A percentile compares a stretch with the other conserved stretches of the same genome.
phyloP scores from a whole-genome alignment of 177 flowering plant species.

The Tripterygium wilfordii region DNA sequence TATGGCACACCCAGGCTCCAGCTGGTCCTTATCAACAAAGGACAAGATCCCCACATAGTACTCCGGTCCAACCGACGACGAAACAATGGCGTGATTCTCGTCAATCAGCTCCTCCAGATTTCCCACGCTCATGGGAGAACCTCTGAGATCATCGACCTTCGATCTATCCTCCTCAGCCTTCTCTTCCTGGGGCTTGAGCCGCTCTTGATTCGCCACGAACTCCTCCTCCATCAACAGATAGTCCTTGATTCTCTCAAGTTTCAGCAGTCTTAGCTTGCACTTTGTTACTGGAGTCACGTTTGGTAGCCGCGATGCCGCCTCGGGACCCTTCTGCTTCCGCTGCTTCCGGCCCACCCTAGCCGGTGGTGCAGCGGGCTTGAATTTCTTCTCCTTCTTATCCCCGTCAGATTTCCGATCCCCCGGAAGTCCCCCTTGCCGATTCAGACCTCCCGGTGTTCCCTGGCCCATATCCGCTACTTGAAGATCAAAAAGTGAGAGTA shows the following conservation, averaged over 20 bases:
- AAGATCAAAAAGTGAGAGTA: too few species aligned
- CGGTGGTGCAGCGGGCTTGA: constrained; percentile 54
- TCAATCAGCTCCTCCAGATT: constrained; percentile 63
- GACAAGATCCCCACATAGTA: constrained; percentile 71
- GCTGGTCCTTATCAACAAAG: constrained; percentile 75
- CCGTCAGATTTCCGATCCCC: constrained; percentile 41
- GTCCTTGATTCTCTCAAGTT: constrained; percentile 55
- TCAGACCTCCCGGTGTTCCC: constrained; percentile 43
- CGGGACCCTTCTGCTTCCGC: constrained; percentile 52
- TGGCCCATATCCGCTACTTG: constrained; percentile 38
- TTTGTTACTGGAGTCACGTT: constrained; percentile 46
- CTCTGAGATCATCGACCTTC: constrained; percentile 64
- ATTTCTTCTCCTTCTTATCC: constrained; percentile 55
- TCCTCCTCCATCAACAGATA: constrained; percentile 67
- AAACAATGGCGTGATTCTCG: constrained; percentile 74
- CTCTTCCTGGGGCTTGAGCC: constrained; percentile 67
- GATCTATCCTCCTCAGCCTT: constrained; percentile 60
- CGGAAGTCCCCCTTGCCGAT: constrained; percentile 31
- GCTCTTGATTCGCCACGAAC: constrained; percentile 58
- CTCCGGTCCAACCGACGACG: constrained; percentile 79
- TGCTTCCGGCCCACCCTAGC: constrained; percentile 58
- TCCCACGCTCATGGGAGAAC: constrained; percentile 79
- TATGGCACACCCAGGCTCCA: constrained; percentile 61
- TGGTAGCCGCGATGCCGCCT: constrained; percentile 58
- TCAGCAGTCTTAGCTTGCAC: constrained; percentile 47